Evolutionary conservation across 768 basidiomycete genomes (phyloP).

Genomic region (Tephrocybe sp.): DNA sequence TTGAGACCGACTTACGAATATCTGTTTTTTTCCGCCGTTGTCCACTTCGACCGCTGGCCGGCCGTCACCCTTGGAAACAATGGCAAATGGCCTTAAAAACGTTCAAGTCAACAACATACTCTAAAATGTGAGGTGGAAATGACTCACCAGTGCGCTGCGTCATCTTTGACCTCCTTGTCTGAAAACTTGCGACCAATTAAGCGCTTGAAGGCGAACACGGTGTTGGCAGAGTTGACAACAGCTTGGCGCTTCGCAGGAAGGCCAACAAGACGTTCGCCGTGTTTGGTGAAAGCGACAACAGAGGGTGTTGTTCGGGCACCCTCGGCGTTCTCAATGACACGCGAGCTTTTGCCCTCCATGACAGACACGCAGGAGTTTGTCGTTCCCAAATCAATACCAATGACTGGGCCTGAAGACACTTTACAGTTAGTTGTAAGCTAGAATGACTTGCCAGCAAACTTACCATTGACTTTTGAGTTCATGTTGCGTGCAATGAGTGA

Average conservation of each 20-base stretch:
- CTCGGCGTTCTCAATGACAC: slow-evolving; percentile 97
- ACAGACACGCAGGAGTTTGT: slow-evolving; percentile 91
- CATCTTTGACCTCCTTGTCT: slow-evolving; percentile 92
- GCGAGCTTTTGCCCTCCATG: slow-evolving; percentile 94
- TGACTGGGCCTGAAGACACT: slow-evolving; percentile 65
- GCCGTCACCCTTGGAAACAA: slow-evolving; percentile 71
- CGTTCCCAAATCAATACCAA: slow-evolving; percentile 96
- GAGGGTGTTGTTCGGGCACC: slow-evolving; percentile 98
- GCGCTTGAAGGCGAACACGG: slow-evolving; percentile 93
- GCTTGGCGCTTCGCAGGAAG: slow-evolving; percentile 97
- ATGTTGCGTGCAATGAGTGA: slow-evolving; percentile 85
- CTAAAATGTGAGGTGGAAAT: background rate
- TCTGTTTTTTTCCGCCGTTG: slow-evolving; percentile 79
- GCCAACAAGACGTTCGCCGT: slow-evolving; percentile 94
- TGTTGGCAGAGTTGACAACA: slow-evolving; percentile 93
- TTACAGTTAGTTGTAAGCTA: slow-evolving; percentile 2
- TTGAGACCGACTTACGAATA: slow-evolving; percentile 53
- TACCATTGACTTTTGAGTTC: slow-evolving; percentile 93
- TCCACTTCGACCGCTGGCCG: slow-evolving; percentile 85
- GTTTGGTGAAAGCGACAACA: slow-evolving; percentile 98
- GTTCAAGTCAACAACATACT: slow-evolving; percentile 2
- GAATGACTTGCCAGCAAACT: slow-evolving; percentile 25
- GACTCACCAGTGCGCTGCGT: slow-evolving; percentile 78
- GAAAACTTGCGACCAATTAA: slow-evolving; percentile 91
- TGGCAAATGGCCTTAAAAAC: slow-evolving; percentile 69